phyloP scores from a whole-genome alignment of 306 rosid species.

The Castanea crenata region DNA sequence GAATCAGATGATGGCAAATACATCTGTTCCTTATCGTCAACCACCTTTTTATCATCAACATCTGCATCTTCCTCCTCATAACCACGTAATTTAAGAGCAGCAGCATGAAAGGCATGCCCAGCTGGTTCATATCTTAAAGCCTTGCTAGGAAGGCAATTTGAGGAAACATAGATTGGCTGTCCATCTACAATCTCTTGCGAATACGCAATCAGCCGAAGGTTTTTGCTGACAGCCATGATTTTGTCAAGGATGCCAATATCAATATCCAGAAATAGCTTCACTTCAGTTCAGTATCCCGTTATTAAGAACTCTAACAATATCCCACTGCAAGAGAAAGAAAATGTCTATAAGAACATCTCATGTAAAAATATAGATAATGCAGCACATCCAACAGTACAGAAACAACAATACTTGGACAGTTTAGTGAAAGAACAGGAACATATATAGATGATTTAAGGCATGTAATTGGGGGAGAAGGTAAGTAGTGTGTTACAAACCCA shows the following conservation, averaged over 20 bases:
- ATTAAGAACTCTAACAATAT: background rate
- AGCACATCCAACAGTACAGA: background rate
- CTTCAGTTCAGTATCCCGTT: background rate
- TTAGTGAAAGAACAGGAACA: background rate
- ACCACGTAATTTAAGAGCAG: slow-evolving; percentile 73
- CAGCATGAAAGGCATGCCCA: slow-evolving; percentile 82
- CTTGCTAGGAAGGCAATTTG: slow-evolving; percentile 82
- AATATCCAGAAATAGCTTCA: background rate
- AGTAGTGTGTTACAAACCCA: background rate
- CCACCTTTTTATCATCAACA: slow-evolving; percentile 36
- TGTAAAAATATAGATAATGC: background rate
- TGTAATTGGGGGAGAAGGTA: no score
- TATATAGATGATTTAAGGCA: no score
- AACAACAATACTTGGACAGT: background rate
- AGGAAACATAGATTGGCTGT: slow-evolving; percentile 69
- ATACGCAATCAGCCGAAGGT: slow-evolving; percentile 54
- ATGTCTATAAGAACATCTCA: background rate
- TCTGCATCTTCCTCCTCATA: slow-evolving; percentile 45
- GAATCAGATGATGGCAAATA: slow-evolving; percentile 71
- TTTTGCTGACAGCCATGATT: slow-evolving; percentile 49
- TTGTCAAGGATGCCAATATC: slow-evolving; percentile 1
- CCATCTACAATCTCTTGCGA: slow-evolving; percentile 81
- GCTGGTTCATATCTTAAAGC: slow-evolving; percentile 75
- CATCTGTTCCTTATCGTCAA: slow-evolving; percentile 58
- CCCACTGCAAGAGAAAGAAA: slow-evolving; percentile 9